Evolutionary conservation across 352 stramenopile genomes (phyloP), one percentile per base, ranked within the genome.

Genomic region (Phytophthora chlamydospora): DNA sequence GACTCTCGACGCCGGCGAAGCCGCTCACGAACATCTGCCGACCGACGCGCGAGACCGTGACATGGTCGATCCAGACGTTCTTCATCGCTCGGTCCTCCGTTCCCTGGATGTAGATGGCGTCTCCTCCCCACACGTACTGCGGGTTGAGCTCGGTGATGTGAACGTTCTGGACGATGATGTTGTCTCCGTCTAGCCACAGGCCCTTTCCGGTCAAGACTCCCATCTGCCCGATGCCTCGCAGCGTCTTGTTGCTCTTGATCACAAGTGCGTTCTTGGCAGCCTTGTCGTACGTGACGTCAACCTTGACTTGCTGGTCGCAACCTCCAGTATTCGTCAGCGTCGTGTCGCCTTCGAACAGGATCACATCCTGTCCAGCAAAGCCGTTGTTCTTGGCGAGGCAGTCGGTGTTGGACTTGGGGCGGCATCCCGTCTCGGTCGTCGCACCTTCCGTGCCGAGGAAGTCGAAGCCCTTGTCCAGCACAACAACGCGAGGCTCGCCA

Each of bases 321-420:
- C 78, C 78, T 14, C 78, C 73, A 0, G 73, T 84, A 29, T 75
- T 71, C 32, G 63, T 62, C 36, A 81, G 66, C 29, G 56, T 66
- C 21, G 77, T 84, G 51, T 70, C 66, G n/a, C 68, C 66, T 12
- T 39, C 46, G 40, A 76, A 61, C 19, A 82, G 52, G 50, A 83
- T 80, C 34, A 76, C 62, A 13, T 84, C 66, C 44, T 84, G 75
- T 31, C 62, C 62, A 53, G 71, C 61, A 57, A 70, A 68, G 43
- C 66, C 73, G 38, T 84, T 76, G 45, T 78, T 80, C 64, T 78
- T 76, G 45, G 61, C 62, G 49, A 78, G 58, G 24, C 75, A 84
- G 32, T 67, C 45, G 21, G 61, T 62, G 9, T 58, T 65, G 36
- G 53, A 71, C 38, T 78, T 59, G 6, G 73, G 66, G 19, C 66